A percentile compares a stretch with the other conserved stretches of the same genome.
Evolutionary conservation across 2,329 filamentous ascomycete genomes (phyloP).

Genomic region (Teratosphaeria nubilosa): DNA sequence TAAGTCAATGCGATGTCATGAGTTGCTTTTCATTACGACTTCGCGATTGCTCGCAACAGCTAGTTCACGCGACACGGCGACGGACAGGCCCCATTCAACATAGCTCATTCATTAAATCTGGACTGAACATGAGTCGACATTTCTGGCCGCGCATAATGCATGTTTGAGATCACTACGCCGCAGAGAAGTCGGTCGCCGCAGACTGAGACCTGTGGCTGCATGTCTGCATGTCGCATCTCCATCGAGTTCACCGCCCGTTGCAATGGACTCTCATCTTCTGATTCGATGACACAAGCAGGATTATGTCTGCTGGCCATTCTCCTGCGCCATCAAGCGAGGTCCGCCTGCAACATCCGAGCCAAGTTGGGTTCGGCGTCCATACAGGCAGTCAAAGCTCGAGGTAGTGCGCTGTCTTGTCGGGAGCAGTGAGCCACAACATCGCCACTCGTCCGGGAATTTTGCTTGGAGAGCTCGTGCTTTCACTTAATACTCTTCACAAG

Average conservation of each 20-base stretch:
- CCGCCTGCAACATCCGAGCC: no score
- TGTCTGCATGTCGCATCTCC: background rate
- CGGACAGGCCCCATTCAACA: background rate
- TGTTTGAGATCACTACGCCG: no score
- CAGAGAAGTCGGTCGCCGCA: no score
- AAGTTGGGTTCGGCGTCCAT: no score
- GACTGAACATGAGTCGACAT: background rate
- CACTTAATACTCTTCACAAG: conserved; percentile 38
- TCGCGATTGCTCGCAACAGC: background rate
- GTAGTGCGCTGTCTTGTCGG: background rate
- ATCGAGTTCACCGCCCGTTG: no score
- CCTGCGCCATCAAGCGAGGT: no score
- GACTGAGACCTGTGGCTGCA: no score
- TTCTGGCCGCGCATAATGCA: background rate
- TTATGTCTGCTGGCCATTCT: no score
- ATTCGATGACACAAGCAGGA: no score
- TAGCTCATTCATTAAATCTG: background rate
- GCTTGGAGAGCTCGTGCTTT: conserved; percentile 2
- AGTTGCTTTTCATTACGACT: background rate
- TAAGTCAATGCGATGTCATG: background rate
- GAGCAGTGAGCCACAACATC: background rate
- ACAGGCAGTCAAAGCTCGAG: no score
- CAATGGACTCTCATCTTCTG: no score
- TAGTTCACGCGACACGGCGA: background rate
- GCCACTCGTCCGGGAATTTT: background rate